phyloP scores from a whole-genome alignment of 2,329 filamentous ascomycete genomes.

The Chaetothyriales sp. region DNA sequence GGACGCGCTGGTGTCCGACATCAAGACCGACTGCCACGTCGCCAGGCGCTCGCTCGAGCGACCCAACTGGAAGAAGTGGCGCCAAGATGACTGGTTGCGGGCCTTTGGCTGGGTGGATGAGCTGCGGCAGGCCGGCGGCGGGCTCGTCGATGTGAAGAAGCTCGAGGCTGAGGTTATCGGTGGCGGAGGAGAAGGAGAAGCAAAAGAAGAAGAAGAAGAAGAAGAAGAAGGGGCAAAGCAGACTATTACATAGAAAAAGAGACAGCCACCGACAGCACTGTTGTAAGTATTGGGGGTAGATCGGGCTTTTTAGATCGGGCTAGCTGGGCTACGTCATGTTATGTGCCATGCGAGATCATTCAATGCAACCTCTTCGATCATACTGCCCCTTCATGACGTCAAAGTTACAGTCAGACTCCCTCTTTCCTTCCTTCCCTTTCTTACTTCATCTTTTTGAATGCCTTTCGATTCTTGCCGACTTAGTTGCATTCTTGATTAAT shows the following conservation, averaged over 20 bases:
- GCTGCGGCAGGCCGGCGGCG: too few species aligned
- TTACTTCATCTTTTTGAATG: neutral
- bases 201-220: neutral
- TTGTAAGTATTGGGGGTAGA: neutral
- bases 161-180: conserved; percentile 18
- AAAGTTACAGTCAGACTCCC: too few species aligned
- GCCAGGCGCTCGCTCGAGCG: conserved; percentile 59
- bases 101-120: conserved; percentile 20
- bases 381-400: neutral
- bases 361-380: neutral
- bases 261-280: neutral
- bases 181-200: neutral
- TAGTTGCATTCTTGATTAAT: too few species aligned
- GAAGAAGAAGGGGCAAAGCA: neutral
- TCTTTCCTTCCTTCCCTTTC: too few species aligned
- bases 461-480: too few species aligned
- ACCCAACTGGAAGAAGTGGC: conserved; percentile 41
- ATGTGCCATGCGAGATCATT: neutral
- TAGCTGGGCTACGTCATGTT: neutral
- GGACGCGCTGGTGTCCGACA: conserved; percentile 77
- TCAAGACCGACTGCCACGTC: conserved; percentile 76
- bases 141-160: conserved; percentile 20
- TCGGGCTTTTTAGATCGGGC: neutral
- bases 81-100: conserved; percentile 30
- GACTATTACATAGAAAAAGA: neutral